A percentile compares a stretch with the other conserved stretches of the same genome.
Evolutionary conservation across 2,329 filamentous ascomycete species (phyloP).

Genomic region (Aureobasidium sp.): DNA sequence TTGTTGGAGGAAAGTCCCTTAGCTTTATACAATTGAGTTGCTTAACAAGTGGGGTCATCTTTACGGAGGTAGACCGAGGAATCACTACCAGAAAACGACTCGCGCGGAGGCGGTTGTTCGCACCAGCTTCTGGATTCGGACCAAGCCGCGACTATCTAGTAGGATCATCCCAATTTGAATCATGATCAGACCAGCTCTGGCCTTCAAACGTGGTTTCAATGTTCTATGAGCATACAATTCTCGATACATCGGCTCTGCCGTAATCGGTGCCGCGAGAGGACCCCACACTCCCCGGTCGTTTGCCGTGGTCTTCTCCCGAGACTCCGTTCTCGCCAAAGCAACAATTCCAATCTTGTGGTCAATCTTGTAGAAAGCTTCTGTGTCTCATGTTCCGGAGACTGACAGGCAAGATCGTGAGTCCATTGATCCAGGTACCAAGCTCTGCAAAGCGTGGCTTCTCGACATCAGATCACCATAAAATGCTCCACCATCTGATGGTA

Average conservation of each 20-base stretch:
- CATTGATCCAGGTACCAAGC: background rate
- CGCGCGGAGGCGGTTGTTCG: background rate
- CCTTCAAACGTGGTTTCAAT: background rate
- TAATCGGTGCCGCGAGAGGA: background rate
- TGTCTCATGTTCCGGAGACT: conserved; percentile 4
- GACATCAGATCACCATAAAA: conserved; percentile 33
- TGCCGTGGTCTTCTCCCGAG: background rate
- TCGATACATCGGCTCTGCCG: background rate
- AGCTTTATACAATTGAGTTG: background rate
- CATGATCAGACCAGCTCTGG: background rate
- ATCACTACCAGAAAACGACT: background rate
- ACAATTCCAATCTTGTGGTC: background rate
- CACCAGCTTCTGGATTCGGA: background rate
- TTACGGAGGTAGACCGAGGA: background rate
- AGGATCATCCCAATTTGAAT: no score
- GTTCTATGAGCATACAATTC: background rate
- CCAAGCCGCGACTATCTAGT: background rate
- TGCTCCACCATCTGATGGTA: conserved; percentile 87
- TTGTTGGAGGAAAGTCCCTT: background rate
- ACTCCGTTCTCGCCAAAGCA: background rate
- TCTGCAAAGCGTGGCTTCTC: background rate
- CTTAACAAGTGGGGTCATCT: background rate
- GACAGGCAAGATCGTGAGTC: background rate
- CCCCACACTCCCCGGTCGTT: conserved; percentile 1
- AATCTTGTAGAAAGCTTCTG: background rate